Base-by-base conservation (phyloP, 176 grass and related monocot species). In the Triticum monococcum region DNA sequence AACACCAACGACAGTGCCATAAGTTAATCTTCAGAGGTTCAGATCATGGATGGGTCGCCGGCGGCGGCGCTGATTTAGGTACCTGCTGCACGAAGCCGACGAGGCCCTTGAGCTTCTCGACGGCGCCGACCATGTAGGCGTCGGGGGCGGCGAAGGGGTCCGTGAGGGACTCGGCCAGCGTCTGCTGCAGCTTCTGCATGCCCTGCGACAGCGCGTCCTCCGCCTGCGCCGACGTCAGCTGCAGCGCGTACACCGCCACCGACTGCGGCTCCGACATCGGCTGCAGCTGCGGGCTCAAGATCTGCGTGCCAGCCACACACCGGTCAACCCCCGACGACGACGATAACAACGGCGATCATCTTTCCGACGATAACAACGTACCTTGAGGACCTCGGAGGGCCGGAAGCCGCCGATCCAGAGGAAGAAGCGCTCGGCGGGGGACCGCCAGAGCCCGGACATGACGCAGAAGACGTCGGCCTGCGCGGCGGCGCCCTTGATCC, bases 341-440 rank as follows among this genome's bases (percentile, higher is more conserved):
- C 50, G 50, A 31, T 9, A 54, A 2, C 50, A 7, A 6, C 5
- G 50, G 50, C 5, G 14, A 8, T 68, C 31, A 8, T 30, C 59
- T 4, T 60, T 63, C 57, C 20, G 12, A 28, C 14, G 1, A 13
- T 30, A 30, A 30, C 28, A 30, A 8, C 37, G 20, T 32, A 92
- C 96, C 92, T 99, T 99, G 79, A 99, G 89, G 68, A 99, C 90
- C 59, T 99, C 97, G 45, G 97, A 99, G 33, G 97, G 97, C 72
- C 94, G 92, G 87, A 99, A 99, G 14, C 97, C 97, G 37, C 97
- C 97, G 89, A 97, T 93, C 97, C 97, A 99, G 33, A 99, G 83
- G 71, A 99, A 99, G 87, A 99, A 99, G 28, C 97, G 87, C 84
- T 99, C 97, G 18, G 89, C 85, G 48, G 94, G 80, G 66, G 94